Evolutionary conservation across 164 flowering plant species (phyloP).

Genomic region (Umbilicus rupestris): DNA sequence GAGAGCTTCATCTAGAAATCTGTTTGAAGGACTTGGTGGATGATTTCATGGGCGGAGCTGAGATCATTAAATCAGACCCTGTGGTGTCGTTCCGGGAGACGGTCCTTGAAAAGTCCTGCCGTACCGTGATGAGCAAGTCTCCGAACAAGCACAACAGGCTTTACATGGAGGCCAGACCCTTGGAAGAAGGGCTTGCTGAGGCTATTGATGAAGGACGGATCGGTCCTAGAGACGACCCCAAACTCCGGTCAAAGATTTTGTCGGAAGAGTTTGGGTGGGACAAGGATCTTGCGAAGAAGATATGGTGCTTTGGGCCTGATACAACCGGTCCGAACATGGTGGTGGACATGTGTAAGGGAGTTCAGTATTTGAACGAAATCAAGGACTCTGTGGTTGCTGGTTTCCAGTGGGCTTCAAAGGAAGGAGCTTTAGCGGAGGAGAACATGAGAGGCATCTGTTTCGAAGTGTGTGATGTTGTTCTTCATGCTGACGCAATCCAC

Average conservation of each 20-base stretch:
- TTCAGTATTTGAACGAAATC: background rate
- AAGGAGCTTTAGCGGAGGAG: background rate
- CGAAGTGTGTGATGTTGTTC: no score
- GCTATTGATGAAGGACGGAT: background rate
- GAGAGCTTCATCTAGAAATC: background rate
- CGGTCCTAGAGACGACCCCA: background rate
- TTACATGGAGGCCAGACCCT: background rate
- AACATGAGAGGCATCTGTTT: background rate
- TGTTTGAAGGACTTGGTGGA: constrained; percentile 2
- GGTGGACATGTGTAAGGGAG: background rate
- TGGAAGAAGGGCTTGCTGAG: background rate
- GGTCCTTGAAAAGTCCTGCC: background rate
- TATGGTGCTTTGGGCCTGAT: background rate
- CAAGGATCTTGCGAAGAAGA: background rate
- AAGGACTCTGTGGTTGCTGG: background rate
- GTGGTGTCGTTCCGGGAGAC: background rate
- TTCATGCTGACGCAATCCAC: no score
- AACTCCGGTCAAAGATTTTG: background rate
- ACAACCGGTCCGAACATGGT: constrained; percentile 1
- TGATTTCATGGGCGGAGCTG: constrained; percentile 4
- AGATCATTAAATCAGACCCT: background rate
- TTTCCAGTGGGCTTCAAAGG: constrained; percentile 1
- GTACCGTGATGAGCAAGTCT: constrained; percentile 1
- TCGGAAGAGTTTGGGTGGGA: background rate
- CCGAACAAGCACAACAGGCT: constrained; percentile 1